A percentile compares a stretch with the other conserved stretches of the same genome.
Evolutionary conservation across 257 asterid genomes (phyloP).

Genomic region (Solanum medicagineum): DNA sequence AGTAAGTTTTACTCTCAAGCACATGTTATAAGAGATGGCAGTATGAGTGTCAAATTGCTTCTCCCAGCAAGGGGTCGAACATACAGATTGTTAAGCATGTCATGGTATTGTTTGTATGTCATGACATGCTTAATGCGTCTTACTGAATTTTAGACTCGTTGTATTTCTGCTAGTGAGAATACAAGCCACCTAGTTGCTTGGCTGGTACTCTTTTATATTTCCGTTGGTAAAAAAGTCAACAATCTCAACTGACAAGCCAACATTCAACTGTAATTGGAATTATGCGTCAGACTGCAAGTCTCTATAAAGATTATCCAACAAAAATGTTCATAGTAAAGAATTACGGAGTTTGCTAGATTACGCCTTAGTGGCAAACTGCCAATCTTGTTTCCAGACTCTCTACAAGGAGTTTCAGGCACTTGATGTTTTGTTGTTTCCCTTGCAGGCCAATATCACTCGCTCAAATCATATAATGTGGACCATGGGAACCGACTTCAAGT

Average conservation of each 20-base stretch:
- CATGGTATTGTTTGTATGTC: neutral
- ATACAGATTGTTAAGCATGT: neutral
- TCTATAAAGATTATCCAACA: neutral
- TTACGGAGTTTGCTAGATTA: neutral
- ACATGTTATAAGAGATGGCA: neutral
- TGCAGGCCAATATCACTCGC: constrained; percentile 90
- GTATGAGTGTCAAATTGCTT: neutral
- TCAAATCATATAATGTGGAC: constrained; percentile 98
- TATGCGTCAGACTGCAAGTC: neutral
- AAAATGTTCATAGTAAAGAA: neutral
- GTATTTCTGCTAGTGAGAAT: neutral
- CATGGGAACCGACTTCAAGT: constrained; percentile 98
- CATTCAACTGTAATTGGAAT: neutral
- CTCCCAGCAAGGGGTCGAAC: neutral
- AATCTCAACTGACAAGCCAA: neutral
- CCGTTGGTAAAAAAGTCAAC: neutral
- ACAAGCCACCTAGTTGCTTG: neutral
- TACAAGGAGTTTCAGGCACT: neutral
- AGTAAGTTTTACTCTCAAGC: constrained; percentile 16
- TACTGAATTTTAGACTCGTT: neutral
- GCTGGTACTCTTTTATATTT: neutral
- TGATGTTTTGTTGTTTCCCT: neutral
- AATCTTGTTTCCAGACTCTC: neutral
- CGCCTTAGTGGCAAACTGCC: neutral
- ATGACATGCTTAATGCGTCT: neutral